These are phyloP conservation scores for Lactarius hengduanensis DNA, from an alignment of 768 basidiomycete species.

Conservation along the genomic window DNA sequence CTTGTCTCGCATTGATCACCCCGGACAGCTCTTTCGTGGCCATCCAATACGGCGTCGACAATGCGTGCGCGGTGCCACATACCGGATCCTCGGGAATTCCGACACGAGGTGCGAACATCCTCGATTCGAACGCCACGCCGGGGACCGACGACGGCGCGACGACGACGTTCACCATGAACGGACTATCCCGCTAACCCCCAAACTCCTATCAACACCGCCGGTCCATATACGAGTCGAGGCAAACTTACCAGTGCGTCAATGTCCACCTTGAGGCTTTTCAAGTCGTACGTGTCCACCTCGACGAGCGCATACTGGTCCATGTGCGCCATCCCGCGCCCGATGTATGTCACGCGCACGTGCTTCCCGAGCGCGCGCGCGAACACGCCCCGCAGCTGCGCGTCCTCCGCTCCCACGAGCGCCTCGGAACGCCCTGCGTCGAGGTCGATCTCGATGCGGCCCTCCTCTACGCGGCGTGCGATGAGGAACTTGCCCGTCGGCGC, in stretches of 20 bases:
- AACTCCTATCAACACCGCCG: background rate
- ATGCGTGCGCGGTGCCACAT: constrained; percentile 35
- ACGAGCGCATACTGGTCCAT: constrained; percentile 29
- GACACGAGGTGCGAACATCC: constrained; percentile 33
- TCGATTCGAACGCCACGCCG: constrained; percentile 31
- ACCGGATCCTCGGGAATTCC: constrained; percentile 37
- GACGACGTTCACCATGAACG: constrained; percentile 17
- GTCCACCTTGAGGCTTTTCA: constrained; percentile 28
- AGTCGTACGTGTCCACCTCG: constrained; percentile 30
- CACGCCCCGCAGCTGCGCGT: constrained; percentile 13
- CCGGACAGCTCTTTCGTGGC: background rate
- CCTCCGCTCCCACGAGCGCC: constrained; percentile 14
- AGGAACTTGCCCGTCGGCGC: constrained; percentile 7
- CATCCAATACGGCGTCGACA: constrained; percentile 36
- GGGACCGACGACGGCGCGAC: constrained; percentile 26
- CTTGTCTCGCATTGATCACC: constrained; percentile 17
- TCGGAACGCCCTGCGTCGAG: constrained; percentile 19
- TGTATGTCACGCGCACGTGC: constrained; percentile 10
- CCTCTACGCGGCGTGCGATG: constrained; percentile 21
- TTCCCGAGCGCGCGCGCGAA: constrained; percentile 18
- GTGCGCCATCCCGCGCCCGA: constrained; percentile 11
- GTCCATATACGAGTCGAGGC: background rate
- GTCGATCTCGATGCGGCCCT: constrained; percentile 19
- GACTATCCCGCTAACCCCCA: constrained; percentile 10
- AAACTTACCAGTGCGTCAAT: constrained; percentile 29